Base-by-base conservation (phyloP, 2,329 filamentous ascomycete genomes). In the Cordyceps pruinosa region DNA sequence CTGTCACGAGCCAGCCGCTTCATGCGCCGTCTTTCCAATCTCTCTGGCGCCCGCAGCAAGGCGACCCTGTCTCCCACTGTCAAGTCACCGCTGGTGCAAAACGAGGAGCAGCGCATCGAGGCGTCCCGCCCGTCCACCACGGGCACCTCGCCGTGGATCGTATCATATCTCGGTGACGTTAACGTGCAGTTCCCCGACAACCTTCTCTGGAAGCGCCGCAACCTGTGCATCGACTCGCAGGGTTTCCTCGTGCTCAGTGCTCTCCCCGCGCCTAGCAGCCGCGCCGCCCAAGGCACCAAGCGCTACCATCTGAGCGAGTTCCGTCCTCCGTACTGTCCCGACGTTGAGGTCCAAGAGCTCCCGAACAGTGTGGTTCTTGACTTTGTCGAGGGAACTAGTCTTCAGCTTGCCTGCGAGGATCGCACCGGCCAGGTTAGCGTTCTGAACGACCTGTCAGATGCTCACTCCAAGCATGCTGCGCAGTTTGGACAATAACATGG, bases 141-240 rank as follows among this genome's bases (percentile, higher is more conserved):
- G 2, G 59, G 57, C 58, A 67, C 65, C 10, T 63, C 66, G 21
- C 66, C 73, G 0, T 72, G 70, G 48, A 74, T 85, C 53, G 78
- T 86, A 26, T 78, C 89, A 4, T 85, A 87, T 60, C 81, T 96
- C 70, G 90, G 92, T 49, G 90, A 97, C 66, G 87, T 99, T 61
- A 97, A 99, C 66, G 89, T 97, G 12, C 94, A 99, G 69, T 97
- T 99, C 69, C 94, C 94, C 0, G 93, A 97, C 68, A 96, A 90
- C 56, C 79, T 99, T 47, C 80, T 99, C 13, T 99, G 94, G 94
- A 99, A 97, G 76, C 88, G 93, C 56, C 85, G 94, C 59, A 91
- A 87, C 66, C 85, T 97, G 73, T 87, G 87, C 62, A 83, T 99
- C 57, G 92, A 97, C 70, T 84, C 85, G 9, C 80, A 88, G 59